Percentiles rank a stretch among this genome's conserved stretches.
phyloP scores from a whole-genome alignment of 1,284 basidiomycete species.

The Spongiforma sp. region DNA sequence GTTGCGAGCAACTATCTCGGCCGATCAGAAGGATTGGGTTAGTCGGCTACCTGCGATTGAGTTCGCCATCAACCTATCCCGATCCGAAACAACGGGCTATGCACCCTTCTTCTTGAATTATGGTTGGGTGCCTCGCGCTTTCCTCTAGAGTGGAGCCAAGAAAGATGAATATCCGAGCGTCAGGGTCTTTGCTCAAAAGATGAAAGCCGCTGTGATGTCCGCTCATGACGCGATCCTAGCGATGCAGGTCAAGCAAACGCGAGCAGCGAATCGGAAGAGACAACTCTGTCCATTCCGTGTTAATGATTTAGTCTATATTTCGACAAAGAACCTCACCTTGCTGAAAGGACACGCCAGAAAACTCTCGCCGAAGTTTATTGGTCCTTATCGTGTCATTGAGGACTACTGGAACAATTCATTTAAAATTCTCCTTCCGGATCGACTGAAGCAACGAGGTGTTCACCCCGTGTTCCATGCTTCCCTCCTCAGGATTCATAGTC shows the following conservation, averaged over 20 bases:
- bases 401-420: slow-evolving; percentile 37
- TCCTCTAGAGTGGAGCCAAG: slow-evolving; percentile 32
- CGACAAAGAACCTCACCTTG: slow-evolving; percentile 41
- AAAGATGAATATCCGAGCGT: slow-evolving; percentile 29
- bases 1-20: neutral
- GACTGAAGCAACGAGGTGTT: slow-evolving; percentile 33
- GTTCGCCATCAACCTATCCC: slow-evolving; percentile 21
- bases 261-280: slow-evolving; percentile 28
- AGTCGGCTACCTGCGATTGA: neutral
- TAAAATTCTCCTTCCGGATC: slow-evolving; percentile 30
- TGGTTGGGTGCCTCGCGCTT: slow-evolving; percentile 36
- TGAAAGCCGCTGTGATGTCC: slow-evolving; percentile 27
- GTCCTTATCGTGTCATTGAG: slow-evolving; percentile 33
- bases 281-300: slow-evolving; percentile 19
- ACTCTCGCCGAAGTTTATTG: slow-evolving; percentile 41
- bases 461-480: slow-evolving; percentile 40
- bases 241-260: slow-evolving; percentile 36
- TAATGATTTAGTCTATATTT: slow-evolving; percentile 41
- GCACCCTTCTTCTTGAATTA: slow-evolving; percentile 43
- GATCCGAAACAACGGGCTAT: slow-evolving; percentile 32
- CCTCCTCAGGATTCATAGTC: slow-evolving; percentile 17
- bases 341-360: slow-evolving; percentile 37
- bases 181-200: slow-evolving; percentile 21
- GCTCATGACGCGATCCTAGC: slow-evolving; percentile 39
- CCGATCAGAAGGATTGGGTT: slow-evolving; percentile 13